These are phyloP conservation scores for Metarhizium rileyi DNA, from an alignment of 2,329 filamentous ascomycete genomes.

Conservation along the genomic window DNA sequence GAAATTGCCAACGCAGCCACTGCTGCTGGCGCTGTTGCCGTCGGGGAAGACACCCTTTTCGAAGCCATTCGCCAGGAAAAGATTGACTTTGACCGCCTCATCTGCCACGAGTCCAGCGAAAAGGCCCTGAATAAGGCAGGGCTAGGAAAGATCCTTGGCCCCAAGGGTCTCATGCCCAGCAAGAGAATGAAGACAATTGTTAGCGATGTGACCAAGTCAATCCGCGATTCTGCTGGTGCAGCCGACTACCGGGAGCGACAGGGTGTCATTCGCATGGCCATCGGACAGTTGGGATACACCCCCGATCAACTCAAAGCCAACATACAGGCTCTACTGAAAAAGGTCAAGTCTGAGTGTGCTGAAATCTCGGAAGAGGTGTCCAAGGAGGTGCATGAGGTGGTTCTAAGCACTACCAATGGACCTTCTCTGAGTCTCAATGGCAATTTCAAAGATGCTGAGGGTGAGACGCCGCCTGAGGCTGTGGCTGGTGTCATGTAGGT, in stretches of 20 bases:
- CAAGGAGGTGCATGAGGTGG: constrained; percentile 46
- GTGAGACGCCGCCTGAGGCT: constrained; percentile 42
- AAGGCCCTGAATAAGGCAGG: constrained; percentile 71
- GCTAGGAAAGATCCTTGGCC: constrained; percentile 74
- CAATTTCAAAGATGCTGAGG: constrained; percentile 55
- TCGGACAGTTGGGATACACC: constrained; percentile 83
- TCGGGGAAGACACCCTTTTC: constrained; percentile 81
- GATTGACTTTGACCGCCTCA: constrained; percentile 79
- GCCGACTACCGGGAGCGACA: constrained; percentile 78
- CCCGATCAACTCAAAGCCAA: constrained; percentile 81
- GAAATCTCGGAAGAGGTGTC: constrained; percentile 50
- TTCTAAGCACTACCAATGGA: constrained; percentile 78
- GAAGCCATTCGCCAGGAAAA: constrained; percentile 62
- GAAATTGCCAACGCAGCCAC: constrained; percentile 63
- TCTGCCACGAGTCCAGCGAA: constrained; percentile 75
- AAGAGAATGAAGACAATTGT: constrained; percentile 83
- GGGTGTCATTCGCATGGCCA: constrained; percentile 78
- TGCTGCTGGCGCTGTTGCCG: constrained; percentile 68
- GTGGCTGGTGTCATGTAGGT: constrained; percentile 45
- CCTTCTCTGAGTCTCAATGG: constrained; percentile 84
- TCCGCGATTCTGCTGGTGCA: constrained; percentile 74
- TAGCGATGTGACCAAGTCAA: constrained; percentile 61
- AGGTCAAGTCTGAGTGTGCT: constrained; percentile 69
- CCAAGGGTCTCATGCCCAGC: constrained; percentile 86
- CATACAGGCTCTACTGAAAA: constrained; percentile 64